A percentile compares a stretch with the other conserved stretches of the same genome.
Evolutionary conservation across 352 stramenopile species (phyloP).

Genomic region (Poterioochromonas sp.): DNA sequence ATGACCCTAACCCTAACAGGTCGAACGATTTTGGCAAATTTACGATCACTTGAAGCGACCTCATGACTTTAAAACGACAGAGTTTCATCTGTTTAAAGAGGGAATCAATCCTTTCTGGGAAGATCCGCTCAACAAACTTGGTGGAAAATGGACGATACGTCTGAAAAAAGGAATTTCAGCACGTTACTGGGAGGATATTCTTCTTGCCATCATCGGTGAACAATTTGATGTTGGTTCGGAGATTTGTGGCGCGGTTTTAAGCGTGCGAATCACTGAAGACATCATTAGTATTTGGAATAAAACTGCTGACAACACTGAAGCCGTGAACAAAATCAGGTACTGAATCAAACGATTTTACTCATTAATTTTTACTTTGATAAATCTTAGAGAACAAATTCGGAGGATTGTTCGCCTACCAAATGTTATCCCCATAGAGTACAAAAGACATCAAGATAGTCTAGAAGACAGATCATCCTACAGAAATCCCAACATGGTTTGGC

Average conservation of each 20-base stretch:
- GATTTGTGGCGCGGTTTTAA: conserved; percentile 63
- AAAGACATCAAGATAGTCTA: conserved; percentile 73
- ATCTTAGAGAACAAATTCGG: conserved; percentile 63
- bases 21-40: conserved; percentile 81
- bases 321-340: conserved; percentile 51
- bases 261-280: conserved; percentile 72
- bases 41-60: conserved; percentile 82
- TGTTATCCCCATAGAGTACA: conserved; percentile 81
- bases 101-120: conserved; percentile 88
- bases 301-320: conserved; percentile 78
- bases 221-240: conserved; percentile 86
- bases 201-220: conserved; percentile 79
- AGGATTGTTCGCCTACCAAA: conserved; percentile 74
- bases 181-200: conserved; percentile 75
- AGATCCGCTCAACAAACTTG: conserved; percentile 71
- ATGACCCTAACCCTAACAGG: neutral
- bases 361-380: neutral
- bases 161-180: conserved; percentile 73
- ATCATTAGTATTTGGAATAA: conserved; percentile 87
- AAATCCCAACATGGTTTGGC: conserved; percentile 29
- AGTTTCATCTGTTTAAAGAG: conserved; percentile 83
- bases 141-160: conserved; percentile 82
- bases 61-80: conserved; percentile 77
- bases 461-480: conserved; percentile 25
- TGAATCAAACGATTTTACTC: neutral